These are phyloP conservation scores for Amylocarpus encephaloides DNA, from an alignment of 2,329 filamentous ascomycete genomes.

Conservation along the genomic window DNA sequence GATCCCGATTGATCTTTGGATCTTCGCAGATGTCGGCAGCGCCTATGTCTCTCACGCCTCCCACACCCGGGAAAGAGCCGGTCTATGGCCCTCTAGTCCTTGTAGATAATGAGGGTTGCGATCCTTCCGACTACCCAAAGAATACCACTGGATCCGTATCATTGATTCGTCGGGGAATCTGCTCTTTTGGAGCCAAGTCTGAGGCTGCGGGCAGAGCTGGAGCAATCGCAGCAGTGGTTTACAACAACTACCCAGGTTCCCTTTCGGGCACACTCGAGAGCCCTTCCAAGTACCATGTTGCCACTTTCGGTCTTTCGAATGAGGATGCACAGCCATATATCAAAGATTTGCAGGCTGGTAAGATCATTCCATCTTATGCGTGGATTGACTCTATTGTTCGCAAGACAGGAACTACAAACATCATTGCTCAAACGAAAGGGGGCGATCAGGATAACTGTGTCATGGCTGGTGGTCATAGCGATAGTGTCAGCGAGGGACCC, in stretches of 20 bases:
- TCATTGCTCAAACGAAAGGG: conserved; percentile 53
- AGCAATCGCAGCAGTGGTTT: conserved; percentile 65
- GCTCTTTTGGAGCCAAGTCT: conserved; percentile 67
- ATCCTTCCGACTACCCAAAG: conserved; percentile 55
- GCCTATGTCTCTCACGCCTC: conserved; percentile 61
- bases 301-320: conserved; percentile 61
- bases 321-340: conserved; percentile 52
- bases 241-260: conserved; percentile 55
- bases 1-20: conserved; percentile 52
- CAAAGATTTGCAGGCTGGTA: conserved; percentile 45
- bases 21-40: conserved; percentile 40
- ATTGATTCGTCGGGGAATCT: conserved; percentile 63
- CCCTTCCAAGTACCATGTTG: conserved; percentile 52
- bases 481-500: conserved; percentile 54
- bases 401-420: conserved; percentile 38
- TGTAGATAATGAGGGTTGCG: conserved; percentile 58
- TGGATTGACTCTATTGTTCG: conserved; percentile 54
- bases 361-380: conserved; percentile 46
- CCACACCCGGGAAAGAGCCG: conserved; percentile 52
- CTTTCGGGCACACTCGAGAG: conserved; percentile 58
- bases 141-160: conserved; percentile 58
- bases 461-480: conserved; percentile 57
- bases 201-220: conserved; percentile 61
- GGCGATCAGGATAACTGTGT: conserved; percentile 58
- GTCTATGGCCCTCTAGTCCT: conserved; percentile 55